A percentile compares a stretch with the other conserved stretches of the same genome.
phyloP scores from a whole-genome alignment of 2,329 filamentous ascomycete genomes.

The Penicillium hordei region DNA sequence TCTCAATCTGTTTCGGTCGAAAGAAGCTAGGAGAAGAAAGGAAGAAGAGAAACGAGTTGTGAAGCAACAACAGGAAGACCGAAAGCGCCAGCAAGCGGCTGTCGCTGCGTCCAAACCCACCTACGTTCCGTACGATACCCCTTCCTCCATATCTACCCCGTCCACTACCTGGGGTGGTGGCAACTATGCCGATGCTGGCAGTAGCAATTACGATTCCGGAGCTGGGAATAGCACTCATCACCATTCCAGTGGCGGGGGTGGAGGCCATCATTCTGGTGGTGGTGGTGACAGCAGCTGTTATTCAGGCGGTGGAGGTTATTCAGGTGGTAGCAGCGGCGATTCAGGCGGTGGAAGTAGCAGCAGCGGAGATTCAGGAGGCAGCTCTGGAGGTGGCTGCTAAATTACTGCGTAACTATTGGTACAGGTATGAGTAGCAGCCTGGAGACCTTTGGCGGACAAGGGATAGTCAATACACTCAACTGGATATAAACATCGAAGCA shows the following conservation, averaged over 20 bases:
- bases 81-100: neutral
- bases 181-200: neutral
- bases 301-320: neutral
- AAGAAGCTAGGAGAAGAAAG: neutral
- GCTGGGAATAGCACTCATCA: neutral
- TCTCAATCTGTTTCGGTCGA: neutral
- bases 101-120: neutral
- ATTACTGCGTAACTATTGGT: neutral
- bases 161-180: neutral
- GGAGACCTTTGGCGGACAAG: neutral
- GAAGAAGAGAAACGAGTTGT: neutral
- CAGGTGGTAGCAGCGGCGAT: neutral
- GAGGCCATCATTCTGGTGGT: neutral
- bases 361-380: neutral
- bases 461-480: neutral
- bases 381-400: neutral
- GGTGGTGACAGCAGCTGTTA: neutral
- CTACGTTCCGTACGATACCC: neutral
- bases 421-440: neutral
- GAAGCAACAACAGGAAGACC: neutral
- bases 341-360: neutral
- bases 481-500: too few species aligned
- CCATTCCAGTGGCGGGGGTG: neutral
- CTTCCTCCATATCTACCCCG: neutral
- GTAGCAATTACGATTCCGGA: neutral